These are phyloP conservation scores for Hypoxylon lienhwacheense DNA, from an alignment of 495 filamentous ascomycete genomes.

Conservation along the genomic window DNA sequence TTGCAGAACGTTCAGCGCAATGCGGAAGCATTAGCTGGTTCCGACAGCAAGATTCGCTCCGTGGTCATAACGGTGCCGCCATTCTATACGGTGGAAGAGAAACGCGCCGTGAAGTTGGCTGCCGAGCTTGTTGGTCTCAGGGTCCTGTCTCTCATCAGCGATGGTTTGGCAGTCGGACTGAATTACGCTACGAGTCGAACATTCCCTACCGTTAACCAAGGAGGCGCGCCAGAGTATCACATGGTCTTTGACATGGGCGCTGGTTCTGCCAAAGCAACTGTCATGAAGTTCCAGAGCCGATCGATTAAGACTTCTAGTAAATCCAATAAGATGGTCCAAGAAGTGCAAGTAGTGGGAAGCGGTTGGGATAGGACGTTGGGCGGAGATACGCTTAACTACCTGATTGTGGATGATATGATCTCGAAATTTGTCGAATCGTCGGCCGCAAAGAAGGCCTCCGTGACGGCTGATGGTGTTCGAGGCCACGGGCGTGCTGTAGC, in stretches of 20 bases:
- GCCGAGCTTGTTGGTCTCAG: conserved; percentile 85
- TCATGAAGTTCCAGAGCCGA: conserved; percentile 85
- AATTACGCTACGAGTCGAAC: conserved; percentile 92
- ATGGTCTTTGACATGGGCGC: conserved; percentile 98
- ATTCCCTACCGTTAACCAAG: conserved; percentile 81
- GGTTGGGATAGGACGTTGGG: conserved; percentile 91
- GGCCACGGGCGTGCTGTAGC: conserved; percentile 81
- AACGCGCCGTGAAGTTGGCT: conserved; percentile 76
- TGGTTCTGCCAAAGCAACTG: conserved; percentile 92
- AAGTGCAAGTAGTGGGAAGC: conserved; percentile 80
- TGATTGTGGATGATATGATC: conserved; percentile 88
- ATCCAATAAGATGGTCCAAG: conserved; percentile 96
- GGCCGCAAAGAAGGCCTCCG: conserved; percentile 67
- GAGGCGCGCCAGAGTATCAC: conserved; percentile 87
- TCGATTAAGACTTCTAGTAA: conserved; percentile 89
- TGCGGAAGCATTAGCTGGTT: conserved; percentile 82
- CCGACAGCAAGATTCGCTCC: conserved; percentile 70
- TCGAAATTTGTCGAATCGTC: conserved; percentile 70
- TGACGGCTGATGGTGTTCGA: conserved; percentile 61
- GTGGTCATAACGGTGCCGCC: conserved; percentile 89
- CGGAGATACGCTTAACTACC: conserved; percentile 83
- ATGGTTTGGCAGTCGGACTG: conserved; percentile 88
- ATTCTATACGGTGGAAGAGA: conserved; percentile 89
- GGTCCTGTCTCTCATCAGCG: conserved; percentile 80
- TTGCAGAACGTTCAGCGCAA: conserved; percentile 84